Evolutionary conservation across 164 flowering plant species (phyloP).

Genomic region (Berberis thunbergii): DNA sequence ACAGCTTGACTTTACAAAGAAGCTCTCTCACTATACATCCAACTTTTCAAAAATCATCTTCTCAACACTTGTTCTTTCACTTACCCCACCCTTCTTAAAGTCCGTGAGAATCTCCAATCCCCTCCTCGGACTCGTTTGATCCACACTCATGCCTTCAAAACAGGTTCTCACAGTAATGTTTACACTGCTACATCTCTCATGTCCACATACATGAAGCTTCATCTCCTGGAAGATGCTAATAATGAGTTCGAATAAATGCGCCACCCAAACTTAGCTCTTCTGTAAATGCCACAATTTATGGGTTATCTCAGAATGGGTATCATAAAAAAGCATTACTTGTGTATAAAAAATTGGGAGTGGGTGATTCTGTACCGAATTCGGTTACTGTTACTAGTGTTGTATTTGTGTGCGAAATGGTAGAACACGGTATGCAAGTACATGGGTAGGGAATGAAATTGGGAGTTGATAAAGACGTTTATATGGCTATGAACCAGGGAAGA

Average conservation of each 20-base stretch:
- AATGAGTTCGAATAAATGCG: constrained; percentile 60
- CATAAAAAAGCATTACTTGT: constrained; percentile 27
- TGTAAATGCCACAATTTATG: constrained; percentile 42
- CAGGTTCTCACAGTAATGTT: too few species aligned
- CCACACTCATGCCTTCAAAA: too few species aligned
- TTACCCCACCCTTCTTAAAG: constrained; percentile 64
- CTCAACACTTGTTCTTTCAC: constrained; percentile 24
- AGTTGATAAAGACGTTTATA: constrained; percentile 48
- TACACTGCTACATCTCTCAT: too few species aligned
- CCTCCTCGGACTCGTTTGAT: constrained; percentile 6
- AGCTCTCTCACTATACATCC: constrained; percentile 36
- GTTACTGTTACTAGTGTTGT: constrained; percentile 45
- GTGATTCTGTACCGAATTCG: constrained; percentile 42
- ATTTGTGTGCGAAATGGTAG: constrained; percentile 30
- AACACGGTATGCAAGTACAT: neutral
- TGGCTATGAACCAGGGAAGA: constrained; percentile 15
- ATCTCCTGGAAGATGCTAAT: constrained; percentile 22
- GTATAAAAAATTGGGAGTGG: constrained; percentile 17
- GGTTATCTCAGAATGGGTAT: constrained; percentile 44
- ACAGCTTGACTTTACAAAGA: constrained; percentile 38
- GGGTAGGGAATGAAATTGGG: constrained; percentile 52
- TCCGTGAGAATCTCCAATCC: constrained; percentile 37
- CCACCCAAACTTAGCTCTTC: constrained; percentile 28
- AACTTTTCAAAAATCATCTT: constrained; percentile 26
- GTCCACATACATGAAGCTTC: neutral